A percentile compares a stretch with the other conserved stretches of the same genome.
phyloP scores from a whole-genome alignment of 495 filamentous ascomycete species.

The Talaromyces nanjingensis region DNA sequence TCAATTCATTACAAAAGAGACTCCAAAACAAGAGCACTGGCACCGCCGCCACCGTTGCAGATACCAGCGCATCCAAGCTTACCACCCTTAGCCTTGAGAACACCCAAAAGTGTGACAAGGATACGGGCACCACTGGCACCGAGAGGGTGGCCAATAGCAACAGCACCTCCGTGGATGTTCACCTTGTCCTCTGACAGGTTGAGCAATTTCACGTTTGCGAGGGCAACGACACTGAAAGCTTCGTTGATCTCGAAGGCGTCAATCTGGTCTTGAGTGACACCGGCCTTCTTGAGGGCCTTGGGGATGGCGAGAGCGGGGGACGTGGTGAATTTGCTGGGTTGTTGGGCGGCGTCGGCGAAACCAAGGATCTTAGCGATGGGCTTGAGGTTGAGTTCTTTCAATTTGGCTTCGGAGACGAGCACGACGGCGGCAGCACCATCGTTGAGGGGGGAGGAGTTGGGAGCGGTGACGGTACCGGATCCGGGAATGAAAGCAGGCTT shows the following conservation, averaged over 20 bases:
- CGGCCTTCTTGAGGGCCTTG: conserved; percentile 90
- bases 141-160: conserved; percentile 91
- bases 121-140: conserved; percentile 92
- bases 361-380: conserved; percentile 92
- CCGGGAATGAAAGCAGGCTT: conserved; percentile 79
- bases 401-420: conserved; percentile 80
- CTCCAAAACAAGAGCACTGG: conserved; percentile 86
- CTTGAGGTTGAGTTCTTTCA: conserved; percentile 81
- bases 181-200: conserved; percentile 75
- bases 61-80: conserved; percentile 94
- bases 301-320: conserved; percentile 92
- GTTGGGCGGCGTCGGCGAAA: conserved; percentile 89
- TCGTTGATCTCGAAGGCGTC: conserved; percentile 99
- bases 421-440: conserved; percentile 89
- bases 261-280: conserved; percentile 62
- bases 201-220: conserved; percentile 92
- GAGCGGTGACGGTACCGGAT: conserved; percentile 85
- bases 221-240: conserved; percentile 92
- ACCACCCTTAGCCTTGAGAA: conserved; percentile 79
- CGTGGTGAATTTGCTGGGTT: conserved; percentile 91
- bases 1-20: conserved; percentile 24
- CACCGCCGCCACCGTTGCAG: conserved; percentile 96
- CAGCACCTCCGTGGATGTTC: conserved; percentile 91
- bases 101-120: conserved; percentile 81
- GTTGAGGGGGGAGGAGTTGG: conserved; percentile 92